Evolutionary conservation across 83 land plant genomes (phyloP).

Genomic region (Thuja plicata): DNA sequence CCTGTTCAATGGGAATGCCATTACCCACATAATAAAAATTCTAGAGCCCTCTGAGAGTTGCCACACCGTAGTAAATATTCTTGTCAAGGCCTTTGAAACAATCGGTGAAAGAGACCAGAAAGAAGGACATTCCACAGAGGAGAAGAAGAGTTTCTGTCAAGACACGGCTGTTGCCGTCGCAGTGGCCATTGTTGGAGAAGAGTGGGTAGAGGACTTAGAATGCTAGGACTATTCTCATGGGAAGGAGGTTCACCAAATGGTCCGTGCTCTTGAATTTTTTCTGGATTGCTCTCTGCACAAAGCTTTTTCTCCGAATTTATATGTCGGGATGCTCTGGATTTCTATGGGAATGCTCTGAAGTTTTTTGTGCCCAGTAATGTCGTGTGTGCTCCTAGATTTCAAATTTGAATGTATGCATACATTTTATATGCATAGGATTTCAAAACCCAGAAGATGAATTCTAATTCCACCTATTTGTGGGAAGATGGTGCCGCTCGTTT

Average conservation of each 20-base stretch:
- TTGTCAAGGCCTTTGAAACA: constrained; percentile 50
- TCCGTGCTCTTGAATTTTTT: constrained; percentile 65
- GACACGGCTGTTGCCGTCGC: constrained; percentile 30
- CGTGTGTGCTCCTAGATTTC: too few species aligned
- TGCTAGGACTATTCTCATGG: constrained; percentile 69
- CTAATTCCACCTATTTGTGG: too few species aligned
- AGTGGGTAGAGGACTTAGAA: constrained; percentile 70
- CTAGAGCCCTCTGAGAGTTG: constrained; percentile 59
- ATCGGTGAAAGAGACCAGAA: constrained; percentile 62
- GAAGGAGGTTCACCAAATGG: constrained; percentile 63
- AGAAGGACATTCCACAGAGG: constrained; percentile 56
- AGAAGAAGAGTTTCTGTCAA: constrained; percentile 48
- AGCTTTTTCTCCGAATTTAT: not conserved
- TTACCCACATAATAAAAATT: constrained; percentile 42
- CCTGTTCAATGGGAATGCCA: constrained; percentile 17
- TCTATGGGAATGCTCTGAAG: too few species aligned
- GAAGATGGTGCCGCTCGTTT: too few species aligned
- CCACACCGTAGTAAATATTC: constrained; percentile 56
- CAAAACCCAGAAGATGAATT: too few species aligned
- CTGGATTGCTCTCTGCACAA: constrained; percentile 43
- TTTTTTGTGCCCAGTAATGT: too few species aligned
- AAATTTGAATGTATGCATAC: too few species aligned
- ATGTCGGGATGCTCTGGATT: too few species aligned
- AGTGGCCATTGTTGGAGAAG: constrained; percentile 60
- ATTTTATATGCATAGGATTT: too few species aligned